Base-by-base conservation (phyloP, 1,284 basidiomycete genomes). In the Peniophora sp. region DNA sequence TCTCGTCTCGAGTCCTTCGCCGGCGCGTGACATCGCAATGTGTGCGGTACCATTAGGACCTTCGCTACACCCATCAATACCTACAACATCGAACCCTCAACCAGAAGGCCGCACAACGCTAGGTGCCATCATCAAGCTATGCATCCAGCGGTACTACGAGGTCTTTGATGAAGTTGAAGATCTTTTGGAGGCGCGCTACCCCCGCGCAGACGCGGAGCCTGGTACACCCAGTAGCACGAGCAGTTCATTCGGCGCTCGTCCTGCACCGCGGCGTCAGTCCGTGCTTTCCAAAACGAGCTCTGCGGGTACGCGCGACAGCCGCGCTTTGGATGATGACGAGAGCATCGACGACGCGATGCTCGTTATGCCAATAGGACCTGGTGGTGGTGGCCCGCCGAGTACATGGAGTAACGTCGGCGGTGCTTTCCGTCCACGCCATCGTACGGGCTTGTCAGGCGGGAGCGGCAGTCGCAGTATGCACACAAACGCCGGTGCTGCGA, bases 71-170 rank as follows among this genome's bases (percentile, higher is more conserved):
- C 61, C 44, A 55, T 59, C 19, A 58, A 55, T 56, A 19, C 58
- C 63, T 2, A 51, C 56, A 35, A 55, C 59, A n/a, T 47, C 57
- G 3, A 60, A 52, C 6, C 55, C 65, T 5, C 57, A 56, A 48
- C 47, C 56, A 23, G 74, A 78, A 57, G 73, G 72, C 47, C 69
- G 66, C 54, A 81, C 79, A 10, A 89, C 87, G 1, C 69, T 92
- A 0, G 89, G 89, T 2, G 72, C 74, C 50, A 69, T 92, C 47
- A 70, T 92, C 63, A 82, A 83, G 59, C 67, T 89, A 35, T 91
- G 87, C 65, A 90, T 92, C 52, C 78, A 87, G 59, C 77, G 79
- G 43, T 92, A 91, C 63, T 91, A 85, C 63, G 90, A 92, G 63
- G 71, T 92, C 32, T 92, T 92, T 60, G 89, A 92, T 60, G 86